These are phyloP conservation scores for Saturnispora sekii DNA, from an alignment of 805 yeast species.

Conservation along the genomic window DNA sequence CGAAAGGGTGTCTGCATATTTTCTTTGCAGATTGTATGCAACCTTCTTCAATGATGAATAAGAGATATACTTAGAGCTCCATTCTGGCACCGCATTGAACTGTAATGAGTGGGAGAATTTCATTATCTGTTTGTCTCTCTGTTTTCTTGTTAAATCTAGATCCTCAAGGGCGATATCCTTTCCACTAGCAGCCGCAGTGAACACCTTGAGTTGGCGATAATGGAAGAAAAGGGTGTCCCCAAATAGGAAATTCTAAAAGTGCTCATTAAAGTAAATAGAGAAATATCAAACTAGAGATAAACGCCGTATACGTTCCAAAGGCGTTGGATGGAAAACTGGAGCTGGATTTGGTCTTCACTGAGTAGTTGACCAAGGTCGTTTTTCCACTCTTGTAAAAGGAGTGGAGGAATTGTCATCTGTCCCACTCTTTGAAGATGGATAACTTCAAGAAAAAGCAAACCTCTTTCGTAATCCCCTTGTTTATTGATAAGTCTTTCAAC, in stretches of 20 bases:
- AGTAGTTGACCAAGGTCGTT: constrained; percentile 56
- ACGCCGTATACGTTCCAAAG: constrained; percentile 52
- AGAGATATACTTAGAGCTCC: constrained; percentile 89
- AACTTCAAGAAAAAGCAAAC: constrained; percentile 58
- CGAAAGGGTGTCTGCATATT: constrained; percentile 27
- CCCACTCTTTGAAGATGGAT: constrained; percentile 47
- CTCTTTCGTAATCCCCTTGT: constrained; percentile 35
- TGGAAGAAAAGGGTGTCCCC: too few relatives aligned
- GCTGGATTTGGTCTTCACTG: constrained; percentile 28
- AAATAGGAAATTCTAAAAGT: too few relatives aligned
- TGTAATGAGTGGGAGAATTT: constrained; percentile 92
- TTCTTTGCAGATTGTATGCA: constrained; percentile 74
- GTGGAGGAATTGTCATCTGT: constrained; percentile 38
- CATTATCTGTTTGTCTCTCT: constrained; percentile 35
- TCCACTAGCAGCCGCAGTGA: background rate
- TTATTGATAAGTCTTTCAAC: constrained; percentile 17
- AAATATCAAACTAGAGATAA: constrained; percentile 10
- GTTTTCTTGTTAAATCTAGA: background rate
- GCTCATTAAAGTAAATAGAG: background rate
- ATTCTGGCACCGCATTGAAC: constrained; percentile 96
- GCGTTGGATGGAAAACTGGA: constrained; percentile 42
- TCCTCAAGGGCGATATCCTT: constrained; percentile 5
- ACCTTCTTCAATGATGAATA: constrained; percentile 81
- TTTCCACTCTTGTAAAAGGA: constrained; percentile 43
- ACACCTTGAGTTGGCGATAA: background rate